Base-by-base conservation (phyloP, 2,329 filamentous ascomycete species). In the Botrytis pseudocinerea region DNA sequence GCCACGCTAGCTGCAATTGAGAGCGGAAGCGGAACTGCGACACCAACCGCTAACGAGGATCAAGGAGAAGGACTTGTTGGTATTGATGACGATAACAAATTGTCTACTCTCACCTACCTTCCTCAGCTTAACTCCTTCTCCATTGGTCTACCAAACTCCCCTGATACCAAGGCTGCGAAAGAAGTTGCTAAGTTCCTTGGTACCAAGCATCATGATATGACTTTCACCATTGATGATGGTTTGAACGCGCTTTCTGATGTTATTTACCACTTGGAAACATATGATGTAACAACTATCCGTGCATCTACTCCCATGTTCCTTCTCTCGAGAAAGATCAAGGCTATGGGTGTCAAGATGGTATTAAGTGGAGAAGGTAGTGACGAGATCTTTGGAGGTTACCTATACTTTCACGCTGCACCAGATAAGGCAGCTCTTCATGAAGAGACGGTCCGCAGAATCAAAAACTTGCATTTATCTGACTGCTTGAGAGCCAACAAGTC, bases 301-400 rank as follows among this genome's bases (percentile, higher is more conserved):
- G 96, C 96, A 72, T 98, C 95, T 18, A 99, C 96, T 18, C 96
- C 96, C 77, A 99, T 99, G 96, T 99, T 98, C 85, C 87, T 99
- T 76, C 89, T 99, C 65, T 96, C 94, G 75, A 91, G 97, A 82
- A 99, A 99, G 88, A 99, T 99, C 87, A 99, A 99, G 88, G 96
- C 95, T 51, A 95, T 98, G 91, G 96, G 96, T 76, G 93, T 99
- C 81, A 99, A 99, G 90, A 99, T 99, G 96, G 96, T 99, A 73
- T 88, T 99, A 75, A 97, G 93, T 80, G 96, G 96, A 75, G 96
- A 99, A 85, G 96, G 96, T 68, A 96, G 93, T 80, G 96, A 99
- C 83, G 96, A 99, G 85, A 98, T 98, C 82, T 98, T 98, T 79
- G 96, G 96, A 76, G 96, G 96, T 70, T 99, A 99, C 84, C 90